Conservation (phyloP, 768 basidiomycete genomes). For the Xanthoconium purpureum region DNA sequence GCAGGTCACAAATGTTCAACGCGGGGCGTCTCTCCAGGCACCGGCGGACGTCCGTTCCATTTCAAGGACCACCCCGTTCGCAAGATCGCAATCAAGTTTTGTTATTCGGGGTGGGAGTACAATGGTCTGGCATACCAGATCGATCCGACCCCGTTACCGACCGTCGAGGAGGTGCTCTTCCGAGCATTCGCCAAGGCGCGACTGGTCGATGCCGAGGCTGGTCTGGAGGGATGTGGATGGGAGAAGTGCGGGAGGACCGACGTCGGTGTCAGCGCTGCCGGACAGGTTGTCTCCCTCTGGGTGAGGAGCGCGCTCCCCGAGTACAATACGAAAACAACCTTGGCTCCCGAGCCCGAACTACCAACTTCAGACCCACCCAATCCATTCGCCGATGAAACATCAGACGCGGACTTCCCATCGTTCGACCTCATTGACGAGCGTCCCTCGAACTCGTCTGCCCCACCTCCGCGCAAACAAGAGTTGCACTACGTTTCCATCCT, state of each 20-base stretch:
- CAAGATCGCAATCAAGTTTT: conserved; percentile 93
- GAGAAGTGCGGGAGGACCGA: conserved; percentile 93
- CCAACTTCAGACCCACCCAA: conserved; percentile 10
- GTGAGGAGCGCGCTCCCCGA: conserved; percentile 64
- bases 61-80: conserved; percentile 69
- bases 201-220: conserved; percentile 69
- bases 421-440: conserved; percentile 39
- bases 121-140: conserved; percentile 84
- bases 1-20: conserved; percentile 1
- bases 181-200: conserved; percentile 73
- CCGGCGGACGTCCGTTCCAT: conserved; percentile 47
- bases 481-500: conserved; percentile 76
- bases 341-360: not conserved
- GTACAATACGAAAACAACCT: not conserved
- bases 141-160: conserved; percentile 69
- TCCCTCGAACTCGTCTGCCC: conserved; percentile 33
- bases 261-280: conserved; percentile 89
- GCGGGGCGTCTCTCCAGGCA: conserved; percentile 11
- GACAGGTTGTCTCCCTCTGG: conserved; percentile 92
- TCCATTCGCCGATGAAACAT: not conserved
- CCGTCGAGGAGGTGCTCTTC: conserved; percentile 87
- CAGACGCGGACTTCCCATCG: conserved; percentile 19
- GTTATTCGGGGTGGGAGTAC: conserved; percentile 91
- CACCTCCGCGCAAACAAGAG: conserved; percentile 41
- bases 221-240: conserved; percentile 86